Base-by-base conservation (phyloP, 495 filamentous ascomycete genomes). In the Chaetomium tenue region DNA sequence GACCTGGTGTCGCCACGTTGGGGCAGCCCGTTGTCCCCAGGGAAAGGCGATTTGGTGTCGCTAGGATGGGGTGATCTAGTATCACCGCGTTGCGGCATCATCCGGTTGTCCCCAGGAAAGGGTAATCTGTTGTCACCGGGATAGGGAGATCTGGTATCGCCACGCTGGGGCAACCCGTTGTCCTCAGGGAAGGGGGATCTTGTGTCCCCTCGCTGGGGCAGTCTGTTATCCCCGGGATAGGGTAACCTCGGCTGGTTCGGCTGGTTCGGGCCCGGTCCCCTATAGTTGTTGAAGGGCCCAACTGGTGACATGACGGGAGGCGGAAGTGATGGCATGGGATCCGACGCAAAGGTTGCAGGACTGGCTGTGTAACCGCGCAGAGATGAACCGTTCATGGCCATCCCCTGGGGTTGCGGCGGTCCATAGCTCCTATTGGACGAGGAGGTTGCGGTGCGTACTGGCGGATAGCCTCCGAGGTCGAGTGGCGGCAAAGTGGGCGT, bases 391-490 rank as follows among this genome's bases (percentile, higher is more conserved):
- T 54, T 52, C 18, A 58, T 60, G 4, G 9, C 42, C 70, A 64
- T 66, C 13, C 62, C 54, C 39, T 63, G 61, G 53, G 58, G 66
- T 28, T 84, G 80, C 16, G 85, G 80, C 44, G 82, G 80, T 25
- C 71, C 80, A 61, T 79, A 86, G 67, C 81, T 73, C 62, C 68
- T 66, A 54, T 71, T 77, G 0, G 75, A 77, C 16, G 69, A 46
- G 13, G 16, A 73, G 58, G 51, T 79, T 63, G 40, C 44, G 15
- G 58, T 28, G 42, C 58, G 57, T 11, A 26, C 76, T 11, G 68
- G 75, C n/a, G 76, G 76, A 42, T 72, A 79, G 59, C 66, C 68
- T 60, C 61, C 70, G 9, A 73, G 64, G 20, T 79, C 72, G 30
- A 79, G 51, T 1, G 68, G 66, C 30, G 80, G 79, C 23, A 83